Evolutionary conservation across 2,329 filamentous ascomycete genomes (phyloP).

Genomic region (Colletotrichum melonis): DNA sequence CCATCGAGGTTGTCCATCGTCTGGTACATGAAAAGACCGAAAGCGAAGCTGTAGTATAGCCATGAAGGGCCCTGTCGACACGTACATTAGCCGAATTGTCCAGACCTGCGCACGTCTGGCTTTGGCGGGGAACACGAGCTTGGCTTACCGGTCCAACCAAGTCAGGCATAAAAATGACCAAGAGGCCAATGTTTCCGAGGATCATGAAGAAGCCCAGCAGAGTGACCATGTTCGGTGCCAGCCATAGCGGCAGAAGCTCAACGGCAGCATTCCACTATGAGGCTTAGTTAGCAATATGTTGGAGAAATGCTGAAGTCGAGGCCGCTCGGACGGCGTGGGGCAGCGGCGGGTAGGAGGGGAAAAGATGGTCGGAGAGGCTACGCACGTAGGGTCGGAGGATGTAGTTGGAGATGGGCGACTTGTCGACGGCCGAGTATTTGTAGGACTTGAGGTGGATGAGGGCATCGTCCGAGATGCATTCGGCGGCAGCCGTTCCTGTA

Average conservation of each 20-base stretch:
- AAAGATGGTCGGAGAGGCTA: conserved; percentile 37
- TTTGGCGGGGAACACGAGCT: background rate
- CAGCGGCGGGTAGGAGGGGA: conserved; percentile 24
- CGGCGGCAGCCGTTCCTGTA: conserved; percentile 65
- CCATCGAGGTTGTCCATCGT: conserved; percentile 99
- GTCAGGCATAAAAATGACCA: conserved; percentile 88
- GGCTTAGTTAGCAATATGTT: conserved; percentile 36
- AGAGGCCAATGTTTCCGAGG: conserved; percentile 78
- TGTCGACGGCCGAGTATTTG: conserved; percentile 98
- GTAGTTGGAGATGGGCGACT: conserved; percentile 92
- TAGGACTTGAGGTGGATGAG: conserved; percentile 92
- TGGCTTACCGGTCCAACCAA: conserved; percentile 83
- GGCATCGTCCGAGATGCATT: conserved; percentile 89
- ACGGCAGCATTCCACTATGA: conserved; percentile 95
- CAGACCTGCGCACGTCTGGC: conserved; percentile 9
- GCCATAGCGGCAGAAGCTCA: conserved; percentile 91
- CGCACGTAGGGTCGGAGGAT: conserved; percentile 95
- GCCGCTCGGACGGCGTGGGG: conserved; percentile 31
- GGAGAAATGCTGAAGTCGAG: conserved; percentile 3
- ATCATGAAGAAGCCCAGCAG: conserved; percentile 96
- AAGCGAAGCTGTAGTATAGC: conserved; percentile 95
- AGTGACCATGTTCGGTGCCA: conserved; percentile 98
- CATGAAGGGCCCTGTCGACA: conserved; percentile 78
- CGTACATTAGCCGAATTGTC: conserved; percentile 16
- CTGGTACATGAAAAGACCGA: conserved; percentile 98